Base-by-base conservation (phyloP, 1,139 yeast genomes). In the Petasospora rhodanensis region DNA sequence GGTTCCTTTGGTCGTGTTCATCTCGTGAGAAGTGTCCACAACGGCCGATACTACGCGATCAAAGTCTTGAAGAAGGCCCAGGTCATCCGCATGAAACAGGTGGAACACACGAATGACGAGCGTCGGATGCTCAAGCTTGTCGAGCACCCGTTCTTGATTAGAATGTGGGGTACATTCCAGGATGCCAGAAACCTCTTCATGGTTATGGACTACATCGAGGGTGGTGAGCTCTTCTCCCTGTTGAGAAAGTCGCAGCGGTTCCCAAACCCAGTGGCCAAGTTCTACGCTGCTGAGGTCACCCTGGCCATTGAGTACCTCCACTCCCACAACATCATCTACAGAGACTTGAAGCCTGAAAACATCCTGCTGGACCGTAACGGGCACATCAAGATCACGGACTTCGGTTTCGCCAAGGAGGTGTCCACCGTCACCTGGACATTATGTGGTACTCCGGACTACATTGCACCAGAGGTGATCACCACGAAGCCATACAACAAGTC, bases 81-180 rank as follows among this genome's bases (percentile, higher is more conserved):
- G 54, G 93, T 91, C 39, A 89, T 91, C 37, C 81, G 83, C 51
- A 86, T 89, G 96, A 91, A 89, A 60, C 98, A 91, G 62, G 93
- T 91, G 44, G 97, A 91, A 56, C 98, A 91, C 59, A 91, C 97
- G 14, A 91, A 91, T 59, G 98, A 91, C 59, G 98, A 91, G 65
- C 71, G 98, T 45, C 71, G 95, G 45, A 91, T 91, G 95, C 70
- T 91, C 42, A 86, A 84, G 57, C 66, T 86, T 39, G 96, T 91
- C 15, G 95, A 86, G 55, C 96, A 89, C 57, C 97, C 97, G 15
- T 91, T 91, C 54, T 70, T 91, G 47, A 87, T 89, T 49, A 70
- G 97, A 49, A 86, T 91, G 94, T 91, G 98, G 98, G 98, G 98
- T 24, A 91, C 97, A 0, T 91, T 82, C 61, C 97, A 91, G 61